Evolutionary conservation across 1,139 yeast species (phyloP).

Genomic region (Cylindricascospora bacillispora): DNA sequence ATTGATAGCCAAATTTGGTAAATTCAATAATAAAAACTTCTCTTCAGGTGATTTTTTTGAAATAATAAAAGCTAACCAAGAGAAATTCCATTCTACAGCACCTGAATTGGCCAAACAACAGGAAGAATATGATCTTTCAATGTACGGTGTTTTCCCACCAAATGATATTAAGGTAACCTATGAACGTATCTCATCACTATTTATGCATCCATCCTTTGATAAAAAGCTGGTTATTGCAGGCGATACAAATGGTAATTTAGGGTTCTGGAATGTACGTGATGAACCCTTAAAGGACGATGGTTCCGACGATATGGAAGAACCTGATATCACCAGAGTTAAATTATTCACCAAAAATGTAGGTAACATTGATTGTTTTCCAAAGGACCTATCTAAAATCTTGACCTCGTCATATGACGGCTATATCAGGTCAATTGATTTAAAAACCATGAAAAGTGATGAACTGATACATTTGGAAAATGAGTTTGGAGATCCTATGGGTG

Average conservation of each 20-base stretch:
- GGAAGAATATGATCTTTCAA: constrained; percentile 36
- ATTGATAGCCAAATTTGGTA: constrained; percentile 31
- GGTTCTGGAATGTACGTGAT: constrained; percentile 72
- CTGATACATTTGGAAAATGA: constrained; percentile 41
- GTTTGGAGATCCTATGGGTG: constrained; percentile 39
- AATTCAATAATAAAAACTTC: constrained; percentile 33
- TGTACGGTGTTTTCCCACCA: constrained; percentile 50
- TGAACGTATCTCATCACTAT: constrained; percentile 60
- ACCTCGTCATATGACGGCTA: constrained; percentile 84
- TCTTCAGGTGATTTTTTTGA: constrained; percentile 77
- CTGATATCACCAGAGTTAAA: constrained; percentile 51
- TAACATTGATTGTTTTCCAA: constrained; percentile 41
- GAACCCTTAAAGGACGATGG: constrained; percentile 22
- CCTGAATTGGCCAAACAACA: constrained; percentile 35
- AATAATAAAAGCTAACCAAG: constrained; percentile 28
- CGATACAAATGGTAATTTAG: constrained; percentile 72
- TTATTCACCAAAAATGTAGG: constrained; percentile 71
- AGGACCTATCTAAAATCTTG: constrained; percentile 41
- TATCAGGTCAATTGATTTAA: constrained; percentile 56
- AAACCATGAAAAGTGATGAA: constrained; percentile 46
- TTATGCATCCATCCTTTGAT: constrained; percentile 59
- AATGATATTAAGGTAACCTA: constrained; percentile 59
- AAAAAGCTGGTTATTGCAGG: constrained; percentile 69
- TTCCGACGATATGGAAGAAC: constrained; percentile 32
- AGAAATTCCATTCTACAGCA: constrained; percentile 3